Conservation (phyloP, 106 monocot species). For the Vanilla planifolia region DNA sequence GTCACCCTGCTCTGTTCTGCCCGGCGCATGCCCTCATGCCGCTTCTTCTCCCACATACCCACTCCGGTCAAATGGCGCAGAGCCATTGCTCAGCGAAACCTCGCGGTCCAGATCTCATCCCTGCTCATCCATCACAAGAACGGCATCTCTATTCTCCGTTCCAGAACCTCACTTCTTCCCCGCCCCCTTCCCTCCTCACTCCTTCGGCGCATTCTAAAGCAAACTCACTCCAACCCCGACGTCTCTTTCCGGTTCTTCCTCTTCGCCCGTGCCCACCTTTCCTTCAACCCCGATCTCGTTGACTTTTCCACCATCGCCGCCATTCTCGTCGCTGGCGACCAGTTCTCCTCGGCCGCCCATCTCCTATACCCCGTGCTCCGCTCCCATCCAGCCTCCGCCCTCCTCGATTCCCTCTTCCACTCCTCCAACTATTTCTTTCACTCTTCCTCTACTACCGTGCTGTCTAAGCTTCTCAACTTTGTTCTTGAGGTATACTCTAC, state of each 20-base stretch:
- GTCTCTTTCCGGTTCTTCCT: slow-evolving; percentile 35
- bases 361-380: slow-evolving; percentile 19
- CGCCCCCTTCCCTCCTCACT: slow-evolving; percentile 13
- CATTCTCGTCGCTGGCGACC: slow-evolving; percentile 14
- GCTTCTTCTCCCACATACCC: slow-evolving; percentile 3
- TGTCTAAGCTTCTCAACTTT: slow-evolving; percentile 15
- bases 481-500: slow-evolving; percentile 22
- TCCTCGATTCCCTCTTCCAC: slow-evolving; percentile 12
- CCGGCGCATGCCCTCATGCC: background rate
- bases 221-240: slow-evolving; percentile 22
- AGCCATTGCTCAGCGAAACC: slow-evolving; percentile 7
- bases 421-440: too few relatives aligned
- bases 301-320: slow-evolving; percentile 18
- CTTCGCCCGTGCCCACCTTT: slow-evolving; percentile 19
- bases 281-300: slow-evolving; percentile 22
- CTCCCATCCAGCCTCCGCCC: slow-evolving; percentile 1
- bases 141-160: slow-evolving; percentile 16
- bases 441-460: slow-evolving; percentile 1
- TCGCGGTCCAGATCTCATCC: slow-evolving; percentile 22
- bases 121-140: slow-evolving; percentile 33
- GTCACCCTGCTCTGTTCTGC: too few relatives aligned
- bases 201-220: slow-evolving; percentile 19
- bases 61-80: slow-evolving; percentile 36
- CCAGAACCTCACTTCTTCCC: slow-evolving; percentile 17
- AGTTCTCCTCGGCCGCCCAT: slow-evolving; percentile 10